Percentiles rank a stretch among this genome's conserved stretches.
phyloP scores from a whole-genome alignment of 257 asterid species.

The Gentiana macrophylla region DNA sequence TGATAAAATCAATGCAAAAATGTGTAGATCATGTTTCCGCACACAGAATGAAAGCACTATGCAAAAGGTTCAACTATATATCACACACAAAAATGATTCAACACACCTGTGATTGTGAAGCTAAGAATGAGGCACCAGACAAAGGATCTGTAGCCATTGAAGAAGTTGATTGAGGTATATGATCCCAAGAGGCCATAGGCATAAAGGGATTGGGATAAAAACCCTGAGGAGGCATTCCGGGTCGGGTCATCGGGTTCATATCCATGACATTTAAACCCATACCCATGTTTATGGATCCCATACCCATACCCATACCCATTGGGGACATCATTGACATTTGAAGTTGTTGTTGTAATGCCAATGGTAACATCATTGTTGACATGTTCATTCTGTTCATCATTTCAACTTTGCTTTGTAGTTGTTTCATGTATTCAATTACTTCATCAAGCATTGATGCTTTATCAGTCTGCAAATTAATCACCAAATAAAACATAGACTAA shows the following conservation, averaged over 20 bases:
- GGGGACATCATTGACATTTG: constrained; percentile 71
- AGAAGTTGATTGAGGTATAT: constrained; percentile 15
- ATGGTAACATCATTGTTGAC: constrained; percentile 52
- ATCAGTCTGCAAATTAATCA: constrained; percentile 40
- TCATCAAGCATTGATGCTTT: constrained; percentile 87
- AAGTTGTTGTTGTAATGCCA: constrained; percentile 70
- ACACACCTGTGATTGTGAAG: constrained; percentile 56
- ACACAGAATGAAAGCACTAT: too few species aligned
- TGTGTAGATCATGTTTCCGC: too few species aligned
- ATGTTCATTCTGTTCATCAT: constrained; percentile 69
- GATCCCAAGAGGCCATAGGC: constrained; percentile 59
- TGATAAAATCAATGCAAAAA: too few species aligned
- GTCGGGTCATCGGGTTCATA: constrained; percentile 33
- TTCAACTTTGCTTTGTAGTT: constrained; percentile 58
- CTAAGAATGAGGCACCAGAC: constrained; percentile 26
- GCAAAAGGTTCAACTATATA: too few species aligned
- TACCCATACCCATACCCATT: constrained; percentile 26
- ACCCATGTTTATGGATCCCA: constrained; percentile 10
- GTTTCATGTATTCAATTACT: constrained; percentile 66
- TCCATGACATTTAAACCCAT: constrained; percentile 47
- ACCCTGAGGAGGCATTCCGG: constrained; percentile 18
- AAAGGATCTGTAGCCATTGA: constrained; percentile 32
- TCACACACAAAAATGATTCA: background rate
- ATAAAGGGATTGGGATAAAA: constrained; percentile 26
- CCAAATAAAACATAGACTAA: background rate